Evolutionary conservation across 352 stramenopile genomes (phyloP).

Genomic region (Pythium apleroticum): DNA sequence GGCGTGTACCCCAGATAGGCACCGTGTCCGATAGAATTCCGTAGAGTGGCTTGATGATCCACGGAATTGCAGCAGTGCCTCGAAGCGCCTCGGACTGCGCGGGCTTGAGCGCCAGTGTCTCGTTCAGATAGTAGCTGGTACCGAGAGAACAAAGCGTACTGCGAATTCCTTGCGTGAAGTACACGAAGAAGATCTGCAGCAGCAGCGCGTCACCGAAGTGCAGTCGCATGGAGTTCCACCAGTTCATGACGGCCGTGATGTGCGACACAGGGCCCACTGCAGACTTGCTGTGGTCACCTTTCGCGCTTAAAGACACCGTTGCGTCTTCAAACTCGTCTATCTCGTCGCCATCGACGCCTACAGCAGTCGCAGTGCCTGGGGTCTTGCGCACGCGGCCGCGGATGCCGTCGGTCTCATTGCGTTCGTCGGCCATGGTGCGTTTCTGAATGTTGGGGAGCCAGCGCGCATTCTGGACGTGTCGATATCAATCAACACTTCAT

Average conservation of each 20-base stretch:
- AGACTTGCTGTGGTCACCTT: slow-evolving; percentile 18
- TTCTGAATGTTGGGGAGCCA: slow-evolving; percentile 1
- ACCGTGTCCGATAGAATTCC: slow-evolving; percentile 78
- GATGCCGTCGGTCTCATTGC: slow-evolving; percentile 50
- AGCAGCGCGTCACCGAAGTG: slow-evolving; percentile 70
- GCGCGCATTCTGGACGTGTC: not conserved
- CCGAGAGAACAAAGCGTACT: slow-evolving; percentile 74
- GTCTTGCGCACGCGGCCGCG: slow-evolving; percentile 49
- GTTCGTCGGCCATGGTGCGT: slow-evolving; percentile 34
- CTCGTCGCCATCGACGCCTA: slow-evolving; percentile 14
- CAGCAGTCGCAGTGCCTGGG: slow-evolving; percentile 26
- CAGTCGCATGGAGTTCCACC: slow-evolving; percentile 57
- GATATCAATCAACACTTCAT: not conserved
- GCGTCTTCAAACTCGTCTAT: slow-evolving; percentile 10
- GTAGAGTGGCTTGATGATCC: slow-evolving; percentile 83
- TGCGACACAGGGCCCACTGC: slow-evolving; percentile 26
- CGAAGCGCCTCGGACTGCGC: slow-evolving; percentile 68
- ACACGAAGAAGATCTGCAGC: slow-evolving; percentile 84
- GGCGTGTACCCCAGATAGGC: slow-evolving; percentile 66
- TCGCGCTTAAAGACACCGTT: slow-evolving; percentile 8
- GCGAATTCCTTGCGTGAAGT: slow-evolving; percentile 79
- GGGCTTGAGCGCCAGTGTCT: slow-evolving; percentile 64
- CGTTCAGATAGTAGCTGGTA: slow-evolving; percentile 80
- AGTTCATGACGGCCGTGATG: slow-evolving; percentile 45
- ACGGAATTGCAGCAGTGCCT: slow-evolving; percentile 67